A percentile compares a stretch with the other conserved stretches of the same genome.
Evolutionary conservation across 495 filamentous ascomycete species (phyloP).

Genomic region (Xylaria nigripes): DNA sequence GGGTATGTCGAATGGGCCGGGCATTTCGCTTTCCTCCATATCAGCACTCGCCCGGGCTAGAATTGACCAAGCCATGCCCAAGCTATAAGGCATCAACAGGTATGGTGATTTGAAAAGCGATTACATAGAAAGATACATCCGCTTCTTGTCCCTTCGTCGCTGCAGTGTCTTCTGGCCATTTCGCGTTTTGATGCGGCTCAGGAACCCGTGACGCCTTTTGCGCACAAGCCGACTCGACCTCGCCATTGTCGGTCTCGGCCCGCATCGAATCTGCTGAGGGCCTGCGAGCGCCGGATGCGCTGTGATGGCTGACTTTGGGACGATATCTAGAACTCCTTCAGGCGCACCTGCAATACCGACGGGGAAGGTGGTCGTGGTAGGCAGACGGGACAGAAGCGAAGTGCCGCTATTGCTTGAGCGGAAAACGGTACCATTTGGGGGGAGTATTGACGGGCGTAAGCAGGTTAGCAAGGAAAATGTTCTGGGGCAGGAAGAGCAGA

Average conservation of each 20-base stretch:
- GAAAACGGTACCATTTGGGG: conserved; percentile 21
- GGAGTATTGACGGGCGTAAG: conserved; percentile 31
- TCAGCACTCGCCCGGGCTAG: background rate
- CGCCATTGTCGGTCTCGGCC: conserved; percentile 38
- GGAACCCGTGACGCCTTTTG: conserved; percentile 40
- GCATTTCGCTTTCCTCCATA: background rate
- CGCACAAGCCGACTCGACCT: conserved; percentile 36
- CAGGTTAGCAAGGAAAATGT: conserved; percentile 34
- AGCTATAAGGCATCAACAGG: background rate
- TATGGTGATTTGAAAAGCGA: background rate
- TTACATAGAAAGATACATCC: conserved; percentile 28
- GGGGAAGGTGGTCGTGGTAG: conserved; percentile 7
- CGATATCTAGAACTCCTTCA: conserved; percentile 25
- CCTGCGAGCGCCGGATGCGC: conserved; percentile 33
- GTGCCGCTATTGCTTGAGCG: conserved; percentile 13
- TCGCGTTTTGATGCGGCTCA: conserved; percentile 31
- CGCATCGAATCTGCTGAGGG: conserved; percentile 36
- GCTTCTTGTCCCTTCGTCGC: conserved; percentile 33
- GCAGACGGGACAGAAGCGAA: conserved; percentile 8
- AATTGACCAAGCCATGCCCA: background rate
- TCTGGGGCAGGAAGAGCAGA: conserved; percentile 10
- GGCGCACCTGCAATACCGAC: background rate
- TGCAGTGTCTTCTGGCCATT: conserved; percentile 34
- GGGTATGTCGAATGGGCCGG: background rate
- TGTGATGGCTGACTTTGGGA: conserved; percentile 30